Evolutionary conservation across 2,329 filamentous ascomycete species (phyloP).

Genomic region (Elsinoe fawcettii): DNA sequence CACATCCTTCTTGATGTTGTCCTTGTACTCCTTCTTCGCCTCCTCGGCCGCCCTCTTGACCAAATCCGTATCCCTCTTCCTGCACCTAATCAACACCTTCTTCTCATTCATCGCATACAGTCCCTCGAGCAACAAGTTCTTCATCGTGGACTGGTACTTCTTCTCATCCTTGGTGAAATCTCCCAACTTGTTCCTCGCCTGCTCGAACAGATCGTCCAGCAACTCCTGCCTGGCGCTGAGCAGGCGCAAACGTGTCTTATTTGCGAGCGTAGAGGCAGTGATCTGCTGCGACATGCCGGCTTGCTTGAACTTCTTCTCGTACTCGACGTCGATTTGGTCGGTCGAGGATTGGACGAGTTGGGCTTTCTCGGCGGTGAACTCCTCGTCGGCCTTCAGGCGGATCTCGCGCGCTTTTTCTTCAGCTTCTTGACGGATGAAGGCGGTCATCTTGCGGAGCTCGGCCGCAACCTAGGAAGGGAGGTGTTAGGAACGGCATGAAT

Average conservation of each 20-base stretch:
- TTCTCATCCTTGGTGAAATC: constrained; percentile 58
- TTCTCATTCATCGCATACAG: constrained; percentile 80
- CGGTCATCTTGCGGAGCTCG: constrained; percentile 99
- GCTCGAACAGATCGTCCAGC: constrained; percentile 81
- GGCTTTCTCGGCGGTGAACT: constrained; percentile 98
- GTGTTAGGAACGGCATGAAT: neutral
- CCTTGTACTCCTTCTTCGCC: constrained; percentile 77
- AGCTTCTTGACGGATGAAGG: constrained; percentile 98
- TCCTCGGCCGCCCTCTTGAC: constrained; percentile 71
- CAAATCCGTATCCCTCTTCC: constrained; percentile 69
- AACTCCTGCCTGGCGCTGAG: constrained; percentile 82
- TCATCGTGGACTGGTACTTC: constrained; percentile 69
- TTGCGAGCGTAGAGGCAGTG: constrained; percentile 88
- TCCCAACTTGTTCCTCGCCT: constrained; percentile 63
- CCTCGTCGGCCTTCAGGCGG: constrained; percentile 95
- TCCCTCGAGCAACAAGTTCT: constrained; percentile 79
- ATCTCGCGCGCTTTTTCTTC: constrained; percentile 96
- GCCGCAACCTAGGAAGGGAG: constrained; percentile 64
- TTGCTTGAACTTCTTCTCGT: constrained; percentile 99
- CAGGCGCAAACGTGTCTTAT: constrained; percentile 88
- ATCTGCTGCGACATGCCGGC: constrained; percentile 98
- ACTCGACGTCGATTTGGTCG: constrained; percentile 79
- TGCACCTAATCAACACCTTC: constrained; percentile 63
- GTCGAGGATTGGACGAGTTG: constrained; percentile 97
- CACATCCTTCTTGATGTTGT: constrained; percentile 58